Conservation (phyloP, 768 basidiomycete species). For the Lentinula guzmanii region DNA sequence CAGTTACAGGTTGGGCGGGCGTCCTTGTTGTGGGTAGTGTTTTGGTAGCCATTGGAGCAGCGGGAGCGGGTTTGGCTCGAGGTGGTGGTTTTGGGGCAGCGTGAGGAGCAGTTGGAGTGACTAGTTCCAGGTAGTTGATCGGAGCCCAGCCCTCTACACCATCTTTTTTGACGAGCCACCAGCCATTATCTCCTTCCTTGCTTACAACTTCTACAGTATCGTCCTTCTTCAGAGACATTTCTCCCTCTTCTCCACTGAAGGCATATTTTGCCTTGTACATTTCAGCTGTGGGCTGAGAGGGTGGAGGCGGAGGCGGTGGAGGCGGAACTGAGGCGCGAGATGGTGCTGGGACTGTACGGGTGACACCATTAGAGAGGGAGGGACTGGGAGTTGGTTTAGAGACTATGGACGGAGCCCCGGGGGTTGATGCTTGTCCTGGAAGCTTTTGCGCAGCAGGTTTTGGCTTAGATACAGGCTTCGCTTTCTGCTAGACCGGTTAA, state of each 20-base stretch:
- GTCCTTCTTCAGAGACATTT: conserved; percentile 85
- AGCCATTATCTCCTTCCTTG: conserved; percentile 91
- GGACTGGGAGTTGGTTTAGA: conserved; percentile 25
- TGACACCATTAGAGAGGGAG: conserved; percentile 15
- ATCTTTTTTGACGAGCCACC: conserved; percentile 93
- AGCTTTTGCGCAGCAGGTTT: conserved; percentile 62
- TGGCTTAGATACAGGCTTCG: conserved; percentile 41
- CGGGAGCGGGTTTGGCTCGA: conserved; percentile 32
- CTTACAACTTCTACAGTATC: conserved; percentile 88
- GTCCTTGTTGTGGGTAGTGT: conserved; percentile 24
- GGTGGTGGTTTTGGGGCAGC: conserved; percentile 68
- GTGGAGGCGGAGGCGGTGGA: conserved; percentile 48
- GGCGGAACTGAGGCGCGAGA: conserved; percentile 33
- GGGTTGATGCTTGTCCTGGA: conserved; percentile 48
- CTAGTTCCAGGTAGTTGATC: conserved; percentile 83
- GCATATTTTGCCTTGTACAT: conserved; percentile 85
- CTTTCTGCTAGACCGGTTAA: conserved; percentile 31
- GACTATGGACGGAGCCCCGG: conserved; percentile 25
- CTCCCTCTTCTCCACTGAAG: conserved; percentile 91
- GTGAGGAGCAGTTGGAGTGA: conserved; percentile 59
- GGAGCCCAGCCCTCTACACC: conserved; percentile 92
- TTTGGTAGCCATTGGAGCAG: conserved; percentile 27
- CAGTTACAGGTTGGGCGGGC: conserved; percentile 36
- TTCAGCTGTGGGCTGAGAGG: conserved; percentile 60
- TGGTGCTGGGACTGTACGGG: conserved; percentile 30